Evolutionary conservation across 164 flowering plant genomes (phyloP).

Genomic region (Vitis amurensis): DNA sequence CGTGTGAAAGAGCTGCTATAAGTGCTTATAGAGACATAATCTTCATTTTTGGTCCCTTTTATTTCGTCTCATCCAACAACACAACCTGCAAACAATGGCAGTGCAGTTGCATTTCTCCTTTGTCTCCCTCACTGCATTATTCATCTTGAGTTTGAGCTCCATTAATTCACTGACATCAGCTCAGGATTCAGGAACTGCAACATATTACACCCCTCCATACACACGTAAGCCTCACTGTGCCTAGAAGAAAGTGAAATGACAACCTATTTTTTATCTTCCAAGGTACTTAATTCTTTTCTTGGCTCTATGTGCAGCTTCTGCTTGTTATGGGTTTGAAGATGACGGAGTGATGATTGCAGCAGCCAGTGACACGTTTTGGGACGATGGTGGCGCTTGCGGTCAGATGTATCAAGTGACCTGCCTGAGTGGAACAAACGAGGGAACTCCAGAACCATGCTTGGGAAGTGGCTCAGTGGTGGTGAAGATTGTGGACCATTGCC

Average conservation of each 20-base stretch:
- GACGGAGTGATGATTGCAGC: constrained; percentile 17
- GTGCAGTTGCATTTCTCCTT: background rate
- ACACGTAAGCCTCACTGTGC: background rate
- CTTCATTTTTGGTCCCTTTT: too few relatives aligned
- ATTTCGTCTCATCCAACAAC: too few relatives aligned
- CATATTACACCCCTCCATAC: constrained; percentile 10
- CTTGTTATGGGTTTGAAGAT: constrained; percentile 6
- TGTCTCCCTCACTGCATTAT: background rate
- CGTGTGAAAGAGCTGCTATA: too few relatives aligned
- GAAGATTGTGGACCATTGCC: constrained; percentile 25
- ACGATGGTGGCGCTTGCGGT: constrained; percentile 10
- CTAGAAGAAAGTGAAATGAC: too few relatives aligned
- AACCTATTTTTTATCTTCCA: background rate
- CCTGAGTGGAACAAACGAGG: constrained; percentile 1
- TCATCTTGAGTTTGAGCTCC: background rate
- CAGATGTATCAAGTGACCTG: constrained; percentile 13
- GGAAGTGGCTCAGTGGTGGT: constrained; percentile 6
- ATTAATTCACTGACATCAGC: background rate
- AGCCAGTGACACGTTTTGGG: constrained; percentile 3
- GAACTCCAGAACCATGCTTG: constrained; percentile 16
- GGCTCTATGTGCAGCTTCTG: constrained; percentile 4
- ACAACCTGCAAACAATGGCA: too few relatives aligned
- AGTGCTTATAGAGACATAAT: too few relatives aligned
- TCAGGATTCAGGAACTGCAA: background rate
- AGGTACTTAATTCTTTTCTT: background rate